Conservation (phyloP, 2,329 filamentous ascomycete genomes). For the Gremmenia infestans region DNA sequence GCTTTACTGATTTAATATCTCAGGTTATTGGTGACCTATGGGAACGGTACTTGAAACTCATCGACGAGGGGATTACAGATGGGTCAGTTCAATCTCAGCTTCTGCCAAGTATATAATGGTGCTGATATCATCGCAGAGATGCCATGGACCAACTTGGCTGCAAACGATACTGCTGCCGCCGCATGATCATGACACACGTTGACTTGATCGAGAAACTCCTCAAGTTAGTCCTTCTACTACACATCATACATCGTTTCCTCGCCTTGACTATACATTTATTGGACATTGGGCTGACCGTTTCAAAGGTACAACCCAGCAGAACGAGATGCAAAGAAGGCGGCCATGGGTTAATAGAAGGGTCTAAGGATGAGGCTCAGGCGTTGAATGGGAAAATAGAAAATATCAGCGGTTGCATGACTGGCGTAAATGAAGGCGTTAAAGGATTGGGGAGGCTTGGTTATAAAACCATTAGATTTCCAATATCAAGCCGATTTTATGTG, state of each 20-base stretch:
- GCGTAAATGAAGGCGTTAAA: constrained; percentile 23
- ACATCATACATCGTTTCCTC: neutral
- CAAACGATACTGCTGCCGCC: constrained; percentile 95
- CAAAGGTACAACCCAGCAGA: constrained; percentile 46
- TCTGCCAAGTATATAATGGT: neutral
- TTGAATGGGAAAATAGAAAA: constrained; percentile 14
- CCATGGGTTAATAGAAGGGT: constrained; percentile 20
- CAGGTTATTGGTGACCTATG: constrained; percentile 96
- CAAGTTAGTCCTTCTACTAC: constrained; percentile 52
- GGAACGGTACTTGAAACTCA: constrained; percentile 88
- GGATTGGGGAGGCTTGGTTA: constrained; percentile 9
- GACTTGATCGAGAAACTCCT: constrained; percentile 98
- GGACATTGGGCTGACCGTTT: constrained; percentile 4
- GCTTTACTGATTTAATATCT: constrained; percentile 11
- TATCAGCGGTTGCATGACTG: constrained; percentile 18
- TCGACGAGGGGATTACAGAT: constrained; percentile 71
- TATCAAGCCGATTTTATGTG: constrained; percentile 16
- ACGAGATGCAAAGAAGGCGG: constrained; percentile 39
- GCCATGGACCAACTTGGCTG: constrained; percentile 93
- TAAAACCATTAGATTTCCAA: constrained; percentile 13
- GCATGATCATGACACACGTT: constrained; percentile 99
- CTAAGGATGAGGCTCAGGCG: constrained; percentile 18
- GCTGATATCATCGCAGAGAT: constrained; percentile 54
- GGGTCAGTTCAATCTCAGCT: constrained; percentile 50
- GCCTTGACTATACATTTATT: neutral